Percentiles rank a stretch among this genome's conserved stretches.
These are phyloP conservation scores for Malus hybrid DNA, from an alignment of 331 rosid species.

Conservation along the genomic window DNA sequence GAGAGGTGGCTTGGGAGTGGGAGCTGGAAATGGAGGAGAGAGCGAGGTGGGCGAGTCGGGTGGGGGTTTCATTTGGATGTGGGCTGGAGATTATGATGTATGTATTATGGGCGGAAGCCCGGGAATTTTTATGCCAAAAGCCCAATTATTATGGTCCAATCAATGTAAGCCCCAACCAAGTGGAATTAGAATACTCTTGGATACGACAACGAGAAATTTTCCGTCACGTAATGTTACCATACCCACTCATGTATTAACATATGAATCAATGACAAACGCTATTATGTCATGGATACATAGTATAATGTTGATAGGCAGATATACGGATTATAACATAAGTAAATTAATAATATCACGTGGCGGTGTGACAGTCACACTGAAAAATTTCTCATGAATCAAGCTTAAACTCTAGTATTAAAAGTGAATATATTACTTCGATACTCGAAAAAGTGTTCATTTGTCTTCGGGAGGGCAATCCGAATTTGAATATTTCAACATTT, in stretches of 20 bases:
- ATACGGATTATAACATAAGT: no score
- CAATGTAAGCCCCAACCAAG: neutral
- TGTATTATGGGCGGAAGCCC: neutral
- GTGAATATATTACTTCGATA: no score
- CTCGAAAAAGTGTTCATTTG: neutral
- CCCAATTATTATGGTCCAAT: neutral
- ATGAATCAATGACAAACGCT: no score
- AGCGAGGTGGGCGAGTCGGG: neutral
- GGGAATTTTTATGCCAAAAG: neutral
- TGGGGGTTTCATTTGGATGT: neutral
- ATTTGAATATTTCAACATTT: neutral
- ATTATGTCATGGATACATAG: neutral
- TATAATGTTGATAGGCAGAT: no score
- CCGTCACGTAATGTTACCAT: no score
- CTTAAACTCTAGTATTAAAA: neutral
- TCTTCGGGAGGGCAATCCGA: neutral
- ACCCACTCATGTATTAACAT: no score
- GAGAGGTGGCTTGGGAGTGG: slow-evolving; percentile 1
- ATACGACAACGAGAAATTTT: no score
- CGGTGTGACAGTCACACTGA: neutral
- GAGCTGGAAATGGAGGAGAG: slow-evolving; percentile 2
- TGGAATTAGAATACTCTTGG: neutral
- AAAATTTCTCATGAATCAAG: neutral
- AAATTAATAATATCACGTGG: neutral
- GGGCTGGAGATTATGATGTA: neutral